Percentiles rank a stretch among this genome's conserved stretches.
These are phyloP conservation scores for Rhynchospora pubera DNA, from an alignment of 176 grass and related monocot genomes.

Conservation along the genomic window DNA sequence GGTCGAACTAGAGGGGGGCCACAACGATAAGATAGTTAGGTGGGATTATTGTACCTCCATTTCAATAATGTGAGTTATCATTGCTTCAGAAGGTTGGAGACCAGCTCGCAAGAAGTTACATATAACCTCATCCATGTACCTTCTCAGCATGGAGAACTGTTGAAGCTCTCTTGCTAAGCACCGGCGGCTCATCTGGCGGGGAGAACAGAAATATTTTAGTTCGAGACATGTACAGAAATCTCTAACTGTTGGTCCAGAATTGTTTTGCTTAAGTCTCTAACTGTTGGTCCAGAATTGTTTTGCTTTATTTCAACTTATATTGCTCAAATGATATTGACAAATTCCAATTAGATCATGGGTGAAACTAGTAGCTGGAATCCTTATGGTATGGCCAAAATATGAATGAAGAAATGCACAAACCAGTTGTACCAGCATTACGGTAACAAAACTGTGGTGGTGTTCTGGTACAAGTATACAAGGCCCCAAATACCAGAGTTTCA, in stretches of 20 bases:
- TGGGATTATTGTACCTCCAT: slow-evolving; percentile 62
- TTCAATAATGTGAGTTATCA: slow-evolving; percentile 90
- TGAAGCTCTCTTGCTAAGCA: slow-evolving; percentile 74
- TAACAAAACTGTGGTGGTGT: background rate
- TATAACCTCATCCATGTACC: slow-evolving; percentile 95
- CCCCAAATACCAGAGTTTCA: background rate
- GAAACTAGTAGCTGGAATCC: background rate
- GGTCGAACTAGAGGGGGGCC: too few relatives aligned
- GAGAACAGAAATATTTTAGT: slow-evolving; percentile 8
- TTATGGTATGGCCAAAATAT: background rate
- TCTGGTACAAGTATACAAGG: background rate
- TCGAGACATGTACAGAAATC: background rate
- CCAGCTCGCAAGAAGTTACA: slow-evolving; percentile 85
- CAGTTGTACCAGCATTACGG: too few relatives aligned
- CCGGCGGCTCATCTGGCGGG: slow-evolving; percentile 68
- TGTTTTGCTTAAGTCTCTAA: background rate
- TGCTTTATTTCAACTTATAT: background rate
- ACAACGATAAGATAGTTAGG: background rate
- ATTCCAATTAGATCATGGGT: background rate
- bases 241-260: background rate
- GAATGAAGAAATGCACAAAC: background rate
- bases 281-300: background rate
- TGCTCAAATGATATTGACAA: background rate
- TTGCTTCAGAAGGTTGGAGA: slow-evolving; percentile 88
- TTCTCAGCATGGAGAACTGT: slow-evolving; percentile 61